These are phyloP conservation scores for Microdochium bolleyi DNA, from an alignment of 2,329 filamentous ascomycete genomes.

Conservation along the genomic window DNA sequence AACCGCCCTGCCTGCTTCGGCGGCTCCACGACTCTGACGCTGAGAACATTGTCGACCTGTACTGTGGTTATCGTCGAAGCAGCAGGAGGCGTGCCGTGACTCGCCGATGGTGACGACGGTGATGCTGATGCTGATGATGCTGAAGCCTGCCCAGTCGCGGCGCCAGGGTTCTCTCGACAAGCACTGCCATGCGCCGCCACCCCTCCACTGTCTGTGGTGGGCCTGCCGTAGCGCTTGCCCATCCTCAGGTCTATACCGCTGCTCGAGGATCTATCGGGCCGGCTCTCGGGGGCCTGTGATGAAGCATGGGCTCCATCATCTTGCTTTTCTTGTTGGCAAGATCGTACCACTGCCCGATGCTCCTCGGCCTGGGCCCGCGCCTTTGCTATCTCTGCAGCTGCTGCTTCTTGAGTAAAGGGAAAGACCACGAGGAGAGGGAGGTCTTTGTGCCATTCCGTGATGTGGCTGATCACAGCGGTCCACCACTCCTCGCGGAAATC, in stretches of 20 bases:
- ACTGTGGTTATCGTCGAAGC: background rate
- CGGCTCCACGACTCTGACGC: background rate
- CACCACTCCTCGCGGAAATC: slow-evolving; percentile 3
- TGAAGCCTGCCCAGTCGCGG: too few species aligned
- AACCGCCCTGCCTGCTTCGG: background rate
- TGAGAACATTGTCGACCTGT: background rate
- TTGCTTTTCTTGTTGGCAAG: background rate
- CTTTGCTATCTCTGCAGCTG: background rate
- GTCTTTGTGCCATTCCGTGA: background rate
- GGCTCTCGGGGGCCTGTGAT: background rate
- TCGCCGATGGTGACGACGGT: too few species aligned
- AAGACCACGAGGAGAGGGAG: background rate
- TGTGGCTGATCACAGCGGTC: background rate
- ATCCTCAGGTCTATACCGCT: background rate
- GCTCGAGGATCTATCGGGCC: background rate
- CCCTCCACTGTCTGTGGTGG: background rate
- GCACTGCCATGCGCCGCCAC: background rate
- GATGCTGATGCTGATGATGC: too few species aligned
- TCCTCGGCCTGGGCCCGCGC: background rate
- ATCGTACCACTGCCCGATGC: background rate
- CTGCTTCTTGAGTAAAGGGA: background rate
- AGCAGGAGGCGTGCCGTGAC: too few species aligned
- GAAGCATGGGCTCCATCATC: background rate
- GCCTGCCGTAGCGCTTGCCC: background rate
- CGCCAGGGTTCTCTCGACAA: too few species aligned